Percentiles rank a stretch among this genome's conserved stretches.
Evolutionary conservation across 768 basidiomycete species (phyloP).

Genomic region (Dendrothele bispora): DNA sequence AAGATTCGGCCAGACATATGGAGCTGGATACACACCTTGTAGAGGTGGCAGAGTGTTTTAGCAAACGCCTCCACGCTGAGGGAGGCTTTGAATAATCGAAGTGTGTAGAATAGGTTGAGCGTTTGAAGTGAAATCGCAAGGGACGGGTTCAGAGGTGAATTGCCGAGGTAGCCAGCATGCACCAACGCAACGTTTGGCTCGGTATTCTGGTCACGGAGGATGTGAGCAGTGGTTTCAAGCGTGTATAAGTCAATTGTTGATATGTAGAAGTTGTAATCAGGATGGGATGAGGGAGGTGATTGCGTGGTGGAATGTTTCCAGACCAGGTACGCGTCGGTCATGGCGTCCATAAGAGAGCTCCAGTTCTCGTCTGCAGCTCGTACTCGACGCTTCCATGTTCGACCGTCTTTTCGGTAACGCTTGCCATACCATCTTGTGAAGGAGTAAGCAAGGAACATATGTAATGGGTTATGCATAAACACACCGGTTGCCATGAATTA

Average conservation of each 20-base stretch:
- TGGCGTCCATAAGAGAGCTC: not conserved
- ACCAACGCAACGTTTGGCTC: conserved; percentile 12
- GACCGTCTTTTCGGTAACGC: conserved; percentile 6
- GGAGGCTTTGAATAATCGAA: conserved; percentile 14
- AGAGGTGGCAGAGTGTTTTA: conserved; percentile 23
- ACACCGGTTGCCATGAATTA: too few relatives aligned
- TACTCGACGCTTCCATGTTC: not conserved
- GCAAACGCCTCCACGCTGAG: conserved; percentile 22
- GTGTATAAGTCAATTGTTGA: conserved; percentile 15
- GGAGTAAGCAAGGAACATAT: too few relatives aligned
- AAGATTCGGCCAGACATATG: not conserved
- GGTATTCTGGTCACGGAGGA: conserved; percentile 2
- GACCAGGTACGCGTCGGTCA: conserved; percentile 4
- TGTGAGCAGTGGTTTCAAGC: not conserved
- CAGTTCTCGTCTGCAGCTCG: not conserved
- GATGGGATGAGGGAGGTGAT: not conserved
- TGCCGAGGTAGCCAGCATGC: conserved; percentile 13
- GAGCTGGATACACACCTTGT: conserved; percentile 18
- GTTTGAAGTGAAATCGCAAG: conserved; percentile 20
- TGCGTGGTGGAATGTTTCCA: conserved; percentile 7
- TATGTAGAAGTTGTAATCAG: conserved; percentile 2
- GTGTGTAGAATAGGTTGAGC: too few relatives aligned
- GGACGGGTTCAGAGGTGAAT: conserved; percentile 12
- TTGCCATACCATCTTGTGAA: not conserved
- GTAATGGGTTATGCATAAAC: too few relatives aligned